phyloP scores from a whole-genome alignment of 306 rosid genomes.

The Canavalia ensiformis region DNA sequence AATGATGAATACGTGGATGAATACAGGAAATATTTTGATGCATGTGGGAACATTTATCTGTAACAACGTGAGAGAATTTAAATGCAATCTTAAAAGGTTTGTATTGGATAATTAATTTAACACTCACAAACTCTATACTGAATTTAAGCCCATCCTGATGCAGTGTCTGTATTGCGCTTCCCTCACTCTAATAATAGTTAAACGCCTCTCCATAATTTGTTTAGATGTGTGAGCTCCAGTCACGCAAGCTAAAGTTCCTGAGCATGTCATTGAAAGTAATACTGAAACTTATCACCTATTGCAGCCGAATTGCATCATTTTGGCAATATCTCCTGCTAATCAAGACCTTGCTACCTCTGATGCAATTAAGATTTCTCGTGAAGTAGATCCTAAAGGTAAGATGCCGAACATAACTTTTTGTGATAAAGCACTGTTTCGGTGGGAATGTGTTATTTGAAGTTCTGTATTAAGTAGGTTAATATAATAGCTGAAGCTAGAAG shows the following conservation, averaged over 20 bases:
- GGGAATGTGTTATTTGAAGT: conserved; percentile 10
- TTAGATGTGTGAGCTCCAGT: conserved; percentile 10
- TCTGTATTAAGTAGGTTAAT: conserved; percentile 16
- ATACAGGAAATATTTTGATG: background rate
- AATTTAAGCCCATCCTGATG: conserved; percentile 38
- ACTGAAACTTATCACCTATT: conserved; percentile 16
- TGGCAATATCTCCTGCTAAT: conserved; percentile 99
- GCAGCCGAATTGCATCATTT: conserved; percentile 97
- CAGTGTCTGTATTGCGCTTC: background rate
- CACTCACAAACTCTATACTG: conserved; percentile 30
- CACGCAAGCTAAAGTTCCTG: conserved; percentile 33
- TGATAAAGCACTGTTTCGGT: conserved; percentile 18
- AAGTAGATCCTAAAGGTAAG: conserved; percentile 90
- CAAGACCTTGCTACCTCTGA: conserved; percentile 99
- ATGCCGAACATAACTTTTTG: conserved; percentile 6
- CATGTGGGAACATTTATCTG: conserved; percentile 12
- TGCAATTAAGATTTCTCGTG: conserved; percentile 98
- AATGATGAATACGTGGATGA: background rate
- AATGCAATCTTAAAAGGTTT: conserved; percentile 29
- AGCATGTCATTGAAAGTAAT: conserved; percentile 34
- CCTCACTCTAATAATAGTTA: conserved; percentile 5
- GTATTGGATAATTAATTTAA: conserved; percentile 28
- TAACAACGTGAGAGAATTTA: conserved; percentile 4
- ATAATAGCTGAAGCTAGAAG: conserved; percentile 26
- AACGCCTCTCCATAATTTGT: conserved; percentile 2